Evolutionary conservation across 768 basidiomycete genomes (phyloP).

Genomic region (Tylopilus cervinicoccineus): DNA sequence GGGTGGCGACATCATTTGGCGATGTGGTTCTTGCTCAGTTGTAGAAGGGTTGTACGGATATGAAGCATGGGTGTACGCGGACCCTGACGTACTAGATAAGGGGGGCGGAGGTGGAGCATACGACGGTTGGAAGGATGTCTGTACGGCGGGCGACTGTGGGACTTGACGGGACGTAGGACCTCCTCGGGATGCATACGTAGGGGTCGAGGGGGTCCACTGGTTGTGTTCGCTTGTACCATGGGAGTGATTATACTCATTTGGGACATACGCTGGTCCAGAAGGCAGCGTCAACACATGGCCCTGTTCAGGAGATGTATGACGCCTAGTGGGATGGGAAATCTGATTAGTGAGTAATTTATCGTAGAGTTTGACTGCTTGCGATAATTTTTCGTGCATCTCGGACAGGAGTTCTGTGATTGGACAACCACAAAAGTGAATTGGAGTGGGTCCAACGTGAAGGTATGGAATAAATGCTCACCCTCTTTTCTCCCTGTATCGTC

Average conservation of each 20-base stretch:
- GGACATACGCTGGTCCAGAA: slow-evolving; percentile 19
- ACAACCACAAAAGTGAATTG: not conserved
- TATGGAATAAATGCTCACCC: slow-evolving; percentile 44
- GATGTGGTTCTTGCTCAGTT: slow-evolving; percentile 13
- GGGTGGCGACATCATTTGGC: slow-evolving; percentile 11
- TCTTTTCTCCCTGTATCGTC: slow-evolving; percentile 87
- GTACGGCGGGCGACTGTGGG: slow-evolving; percentile 24
- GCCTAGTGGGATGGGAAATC: slow-evolving; percentile 68
- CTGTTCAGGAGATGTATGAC: slow-evolving; percentile 28
- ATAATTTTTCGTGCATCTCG: slow-evolving; percentile 94
- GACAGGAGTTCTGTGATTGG: slow-evolving; percentile 64
- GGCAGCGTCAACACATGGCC: slow-evolving; percentile 23
- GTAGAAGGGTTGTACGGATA: slow-evolving; percentile 9
- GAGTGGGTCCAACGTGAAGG: not conserved
- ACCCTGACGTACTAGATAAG: slow-evolving; percentile 8
- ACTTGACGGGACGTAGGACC: slow-evolving; percentile 21
- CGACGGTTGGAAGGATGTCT: slow-evolving; percentile 28
- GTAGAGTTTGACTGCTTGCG: slow-evolving; percentile 88
- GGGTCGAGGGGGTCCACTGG: slow-evolving; percentile 25
- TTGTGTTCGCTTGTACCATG: slow-evolving; percentile 31
- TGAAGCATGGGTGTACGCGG: slow-evolving; percentile 14
- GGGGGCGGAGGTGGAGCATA: slow-evolving; percentile 24
- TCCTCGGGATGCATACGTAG: slow-evolving; percentile 15
- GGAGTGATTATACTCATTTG: slow-evolving; percentile 31
- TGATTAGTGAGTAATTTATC: slow-evolving; percentile 86